Percentiles rank a stretch among this genome's conserved stretches.
Conservation (phyloP, 2,329 filamentous ascomycete genomes). For the Aspergillus puulaauensis region DNA sequence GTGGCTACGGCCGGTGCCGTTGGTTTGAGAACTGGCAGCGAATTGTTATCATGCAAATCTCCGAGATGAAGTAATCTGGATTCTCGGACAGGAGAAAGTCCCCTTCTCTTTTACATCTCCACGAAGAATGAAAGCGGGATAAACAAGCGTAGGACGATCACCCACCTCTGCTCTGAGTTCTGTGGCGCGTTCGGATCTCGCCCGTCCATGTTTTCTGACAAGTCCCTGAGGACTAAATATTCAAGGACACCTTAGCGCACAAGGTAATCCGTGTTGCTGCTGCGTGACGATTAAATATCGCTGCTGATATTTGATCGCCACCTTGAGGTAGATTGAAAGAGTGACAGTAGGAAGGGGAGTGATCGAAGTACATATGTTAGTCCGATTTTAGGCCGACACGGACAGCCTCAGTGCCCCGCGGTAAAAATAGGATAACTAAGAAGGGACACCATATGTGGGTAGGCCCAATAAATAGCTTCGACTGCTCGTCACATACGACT, state of each 20-base stretch:
- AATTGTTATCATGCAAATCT: slow-evolving; percentile 4
- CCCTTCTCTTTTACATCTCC: background rate
- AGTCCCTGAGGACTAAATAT: background rate
- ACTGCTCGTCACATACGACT: background rate
- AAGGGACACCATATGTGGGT: background rate
- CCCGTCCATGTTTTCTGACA: slow-evolving; percentile 5
- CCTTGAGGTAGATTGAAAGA: background rate
- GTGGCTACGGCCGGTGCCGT: slow-evolving; percentile 3
- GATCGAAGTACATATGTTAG: background rate
- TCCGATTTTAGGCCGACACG: background rate
- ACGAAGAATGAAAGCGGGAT: background rate
- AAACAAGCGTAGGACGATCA: background rate
- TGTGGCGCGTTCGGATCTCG: background rate
- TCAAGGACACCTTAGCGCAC: background rate
- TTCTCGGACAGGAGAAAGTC: background rate
- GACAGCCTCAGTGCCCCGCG: background rate
- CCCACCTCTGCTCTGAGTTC: slow-evolving; percentile 13
- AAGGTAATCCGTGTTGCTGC: background rate
- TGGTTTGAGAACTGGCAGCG: slow-evolving; percentile 6
- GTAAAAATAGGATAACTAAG: background rate
- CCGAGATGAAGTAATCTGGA: background rate
- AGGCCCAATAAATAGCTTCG: background rate
- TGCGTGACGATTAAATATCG: background rate
- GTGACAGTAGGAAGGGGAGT: background rate
- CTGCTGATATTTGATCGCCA: background rate